Base-by-base conservation (phyloP, 306 rosid species). In the Mucuna pruriens region DNA sequence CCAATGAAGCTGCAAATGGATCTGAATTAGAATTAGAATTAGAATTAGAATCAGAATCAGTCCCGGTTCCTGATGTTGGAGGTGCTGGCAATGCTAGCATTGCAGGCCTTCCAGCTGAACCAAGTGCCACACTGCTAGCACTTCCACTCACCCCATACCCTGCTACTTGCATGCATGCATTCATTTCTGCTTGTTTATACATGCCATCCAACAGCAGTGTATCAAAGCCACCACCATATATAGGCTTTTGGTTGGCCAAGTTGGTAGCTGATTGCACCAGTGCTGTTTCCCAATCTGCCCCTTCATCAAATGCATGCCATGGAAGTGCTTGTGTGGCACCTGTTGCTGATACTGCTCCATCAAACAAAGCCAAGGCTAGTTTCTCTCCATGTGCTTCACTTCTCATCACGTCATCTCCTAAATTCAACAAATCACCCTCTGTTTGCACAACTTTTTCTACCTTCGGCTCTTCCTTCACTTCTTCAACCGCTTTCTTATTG, bases 81-180 rank as follows among this genome's bases (percentile, higher is more conserved):
- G 98, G 96, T 19, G 98, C 92, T 0, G 98, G 97, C 82, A 95
- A 80, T 36, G 99, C 97, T 3, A 91, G 81, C 97, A 91, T 86
- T 12, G 91, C 91, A 0, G 98, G 93, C 40, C 87, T 77, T 54
- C 98, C 93, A 0, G 94, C 88, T 4, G 97, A 90, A 7, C 97
- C 98, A 0, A 95, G 81, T 4, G 98, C 99, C 42, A 95, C 54
- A 39, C 99, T 95, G 44, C 99, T 95, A 0, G 91, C 93, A 79
- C 99, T 95, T 2, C 98, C 99, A 25, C 88, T 91, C 2, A 5
- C 82, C 1, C 92, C 97, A 44, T 45, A 88, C 2, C 95, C 94
- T 0, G 77, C 70, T 15, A 88, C 89, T 16, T 81, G 82, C 87
- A 89, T 78, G 3, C 87, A 74, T 34, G 87, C 66, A 17, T 61